phyloP scores from a whole-genome alignment of 768 basidiomycete species.

The Clavaria fumosa region DNA sequence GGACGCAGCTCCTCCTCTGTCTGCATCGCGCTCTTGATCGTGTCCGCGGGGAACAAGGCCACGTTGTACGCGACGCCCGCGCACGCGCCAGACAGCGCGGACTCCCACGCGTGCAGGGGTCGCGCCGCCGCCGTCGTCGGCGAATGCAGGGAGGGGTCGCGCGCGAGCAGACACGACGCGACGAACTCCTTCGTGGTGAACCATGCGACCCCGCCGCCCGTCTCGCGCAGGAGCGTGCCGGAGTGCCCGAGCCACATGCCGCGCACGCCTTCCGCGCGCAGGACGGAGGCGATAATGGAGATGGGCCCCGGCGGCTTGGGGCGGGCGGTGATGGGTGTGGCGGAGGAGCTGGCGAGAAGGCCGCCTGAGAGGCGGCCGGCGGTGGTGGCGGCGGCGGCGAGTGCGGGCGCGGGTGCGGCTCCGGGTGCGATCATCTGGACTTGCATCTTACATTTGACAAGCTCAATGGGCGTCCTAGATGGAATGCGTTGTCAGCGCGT shows the following conservation, averaged over 20 bases:
- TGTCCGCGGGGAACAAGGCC: constrained; percentile 80
- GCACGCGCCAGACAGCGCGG: constrained; percentile 61
- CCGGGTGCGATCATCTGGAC: constrained; percentile 60
- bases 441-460: constrained; percentile 89
- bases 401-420: no score
- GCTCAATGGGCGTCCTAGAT: constrained; percentile 67
- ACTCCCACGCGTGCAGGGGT: constrained; percentile 59
- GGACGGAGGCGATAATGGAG: constrained; percentile 41
- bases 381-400: no score
- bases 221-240: constrained; percentile 77
- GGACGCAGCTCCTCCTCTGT: constrained; percentile 72
- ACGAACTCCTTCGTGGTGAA: constrained; percentile 75
- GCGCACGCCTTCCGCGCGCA: constrained; percentile 37
- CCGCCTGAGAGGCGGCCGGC: no score
- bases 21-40: constrained; percentile 82
- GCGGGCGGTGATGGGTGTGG: no score
- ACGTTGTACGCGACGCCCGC: constrained; percentile 72
- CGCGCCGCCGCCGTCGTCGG: constrained; percentile 16
- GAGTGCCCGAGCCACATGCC: constrained; percentile 82
- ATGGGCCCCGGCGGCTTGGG: constrained; percentile 49
- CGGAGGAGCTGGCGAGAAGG: constrained; percentile 10
- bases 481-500: no score
- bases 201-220: constrained; percentile 77
- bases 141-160: constrained; percentile 14
- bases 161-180: constrained; percentile 42